Evolutionary conservation across 306 rosid genomes (phyloP).

Genomic region (Prunus mira): DNA sequence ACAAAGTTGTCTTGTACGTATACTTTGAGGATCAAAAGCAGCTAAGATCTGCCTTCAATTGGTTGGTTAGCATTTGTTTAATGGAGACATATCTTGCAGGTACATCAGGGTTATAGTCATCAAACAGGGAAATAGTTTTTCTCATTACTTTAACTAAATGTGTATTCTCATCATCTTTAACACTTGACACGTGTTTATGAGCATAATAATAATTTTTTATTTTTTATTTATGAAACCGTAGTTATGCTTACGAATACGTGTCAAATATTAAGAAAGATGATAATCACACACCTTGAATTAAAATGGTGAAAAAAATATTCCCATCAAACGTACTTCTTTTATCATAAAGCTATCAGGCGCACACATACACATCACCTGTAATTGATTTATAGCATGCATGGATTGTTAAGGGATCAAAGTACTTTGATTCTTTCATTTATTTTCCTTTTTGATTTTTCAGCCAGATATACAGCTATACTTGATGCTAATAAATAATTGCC

Average conservation of each 20-base stretch:
- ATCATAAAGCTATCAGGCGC: conserved; percentile 5
- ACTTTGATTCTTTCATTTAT: neutral
- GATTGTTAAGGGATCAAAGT: neutral
- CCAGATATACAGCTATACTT: neutral
- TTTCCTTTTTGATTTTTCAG: neutral
- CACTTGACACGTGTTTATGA: too few relatives aligned
- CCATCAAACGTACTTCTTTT: neutral
- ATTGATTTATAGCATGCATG: conserved; percentile 18
- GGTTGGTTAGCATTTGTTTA: conserved; percentile 34
- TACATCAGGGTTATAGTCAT: conserved; percentile 30
- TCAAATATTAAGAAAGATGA: too few relatives aligned
- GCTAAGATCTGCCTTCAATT: conserved; percentile 47
- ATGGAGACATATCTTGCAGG: conserved; percentile 39
- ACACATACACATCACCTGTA: conserved; percentile 26
- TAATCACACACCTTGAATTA: too few relatives aligned
- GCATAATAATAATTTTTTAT: too few relatives aligned
- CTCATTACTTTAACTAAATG: too few relatives aligned
- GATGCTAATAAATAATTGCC: neutral
- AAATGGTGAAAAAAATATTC: too few relatives aligned
- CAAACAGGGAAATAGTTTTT: conserved; percentile 16
- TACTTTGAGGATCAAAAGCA: conserved; percentile 64
- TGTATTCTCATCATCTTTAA: too few relatives aligned
- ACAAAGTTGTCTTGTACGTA: conserved; percentile 72
- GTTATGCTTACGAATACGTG: too few relatives aligned
- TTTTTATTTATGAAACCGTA: too few relatives aligned